Base-by-base conservation (phyloP, 495 filamentous ascomycete species). In the Aspergillus indologenus region DNA sequence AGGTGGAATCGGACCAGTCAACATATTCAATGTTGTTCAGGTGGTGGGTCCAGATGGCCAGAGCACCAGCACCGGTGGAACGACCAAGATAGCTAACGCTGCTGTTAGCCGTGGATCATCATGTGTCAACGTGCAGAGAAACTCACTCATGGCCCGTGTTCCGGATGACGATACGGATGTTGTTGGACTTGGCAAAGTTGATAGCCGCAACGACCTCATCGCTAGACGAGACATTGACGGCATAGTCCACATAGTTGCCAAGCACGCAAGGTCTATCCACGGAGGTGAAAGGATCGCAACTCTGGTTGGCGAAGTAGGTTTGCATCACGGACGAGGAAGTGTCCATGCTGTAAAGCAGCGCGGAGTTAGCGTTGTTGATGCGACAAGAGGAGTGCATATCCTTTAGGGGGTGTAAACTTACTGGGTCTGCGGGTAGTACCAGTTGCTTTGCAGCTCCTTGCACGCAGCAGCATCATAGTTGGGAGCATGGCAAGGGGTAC, bases 161-260 rank as follows among this genome's bases (percentile, higher is more conserved):
- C 26, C 81, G 83, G 46, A 90, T 79, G 29, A 88, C 76, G 21
- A 90, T 69, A 23, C 85, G 80, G 45, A 90, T 73, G 68, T 85
- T 87, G 63, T 84, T 74, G 20, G 79, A 47, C 21, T 73, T 67
- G 9, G 85, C 85, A 57, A 82, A 87, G 43, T 79, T 72, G 42
- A 86, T 63, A 12, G 70, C 70, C 6, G 64, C 64, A 22, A 67
- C 45, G 18, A 78, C 67, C 45, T 81, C 69, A 5, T 59, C 60
- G 51, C 56, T 64, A 2, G 70, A 71, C 0, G 72, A 69, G 26
- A 78, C 78, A 54, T 79, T 75, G 51, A 80, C 71, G 0, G 77
- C 61, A 47, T 89, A 89, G 20, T 68, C 68, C 7, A 79, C 76
- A 64, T 83, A 87, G 68, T 82, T 84, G 1, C 86, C 86, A 0